Percentiles rank a stretch among this genome's conserved stretches.
Conservation (phyloP, 768 basidiomycete genomes). For the Mycena albidolilacea region DNA sequence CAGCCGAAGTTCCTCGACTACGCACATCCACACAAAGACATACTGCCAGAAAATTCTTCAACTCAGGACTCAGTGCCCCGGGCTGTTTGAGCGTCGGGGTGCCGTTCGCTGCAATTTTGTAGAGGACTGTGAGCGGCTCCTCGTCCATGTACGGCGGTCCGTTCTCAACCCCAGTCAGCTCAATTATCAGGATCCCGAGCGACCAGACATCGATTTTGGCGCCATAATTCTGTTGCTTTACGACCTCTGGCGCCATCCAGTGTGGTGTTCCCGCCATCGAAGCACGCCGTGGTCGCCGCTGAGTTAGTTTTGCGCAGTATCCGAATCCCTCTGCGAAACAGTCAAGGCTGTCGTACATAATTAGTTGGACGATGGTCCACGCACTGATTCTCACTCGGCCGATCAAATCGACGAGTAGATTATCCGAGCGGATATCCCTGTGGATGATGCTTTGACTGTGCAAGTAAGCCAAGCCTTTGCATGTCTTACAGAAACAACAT, state of each 20-base stretch:
- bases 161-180: slow-evolving; percentile 92
- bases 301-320: slow-evolving; percentile 96
- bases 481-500: slow-evolving; percentile 71
- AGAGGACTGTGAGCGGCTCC: slow-evolving; percentile 93
- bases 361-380: slow-evolving; percentile 48
- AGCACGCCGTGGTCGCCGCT: slow-evolving; percentile 95
- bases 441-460: slow-evolving; percentile 97
- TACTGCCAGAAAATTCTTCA: slow-evolving; percentile 96
- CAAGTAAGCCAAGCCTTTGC: slow-evolving; percentile 93
- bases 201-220: slow-evolving; percentile 98
- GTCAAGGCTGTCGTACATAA: neutral
- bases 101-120: slow-evolving; percentile 97
- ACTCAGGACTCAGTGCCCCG: slow-evolving; percentile 89
- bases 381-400: slow-evolving; percentile 97
- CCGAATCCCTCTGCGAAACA: slow-evolving; percentile 88
- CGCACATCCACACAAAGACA: slow-evolving; percentile 97
- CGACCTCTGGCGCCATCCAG: slow-evolving; percentile 99
- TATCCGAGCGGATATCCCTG: slow-evolving; percentile 97
- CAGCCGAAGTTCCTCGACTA: slow-evolving; percentile 91
- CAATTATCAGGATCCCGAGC: slow-evolving; percentile 97
- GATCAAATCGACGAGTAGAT: slow-evolving; percentile 91
- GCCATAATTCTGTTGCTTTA: slow-evolving; percentile 96
- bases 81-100: slow-evolving; percentile 98
- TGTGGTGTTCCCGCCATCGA: slow-evolving; percentile 98
- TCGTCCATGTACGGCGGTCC: slow-evolving; percentile 97